Conservation (phyloP, 257 asterid genomes). For the Capsicum baccatum region DNA sequence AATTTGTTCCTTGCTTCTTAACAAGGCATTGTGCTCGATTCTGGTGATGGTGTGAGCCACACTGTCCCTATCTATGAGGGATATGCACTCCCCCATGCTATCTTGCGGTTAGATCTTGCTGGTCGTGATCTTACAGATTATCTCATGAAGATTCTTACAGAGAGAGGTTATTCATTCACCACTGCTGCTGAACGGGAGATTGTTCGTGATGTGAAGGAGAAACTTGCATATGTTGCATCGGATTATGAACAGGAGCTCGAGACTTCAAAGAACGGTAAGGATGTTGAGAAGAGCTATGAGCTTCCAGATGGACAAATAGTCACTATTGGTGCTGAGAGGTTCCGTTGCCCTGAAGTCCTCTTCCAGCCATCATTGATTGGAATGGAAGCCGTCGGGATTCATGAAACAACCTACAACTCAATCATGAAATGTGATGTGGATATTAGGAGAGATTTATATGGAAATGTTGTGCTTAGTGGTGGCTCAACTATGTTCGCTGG, state of each 20-base stretch:
- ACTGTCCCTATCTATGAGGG: slow-evolving; percentile 25
- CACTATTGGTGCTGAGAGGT: slow-evolving; percentile 31
- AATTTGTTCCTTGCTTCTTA: not conserved
- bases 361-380: slow-evolving; percentile 34
- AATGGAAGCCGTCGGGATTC: slow-evolving; percentile 29
- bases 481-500: slow-evolving; percentile 25
- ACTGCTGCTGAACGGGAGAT: slow-evolving; percentile 37
- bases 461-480: slow-evolving; percentile 19
- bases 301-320: not conserved
- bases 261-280: slow-evolving; percentile 16
- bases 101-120: slow-evolving; percentile 21
- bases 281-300: slow-evolving; percentile 28
- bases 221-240: not conserved
- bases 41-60: not conserved
- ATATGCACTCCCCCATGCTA: slow-evolving; percentile 30
- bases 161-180: slow-evolving; percentile 32
- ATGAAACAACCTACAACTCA: slow-evolving; percentile 23
- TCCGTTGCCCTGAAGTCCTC: slow-evolving; percentile 33
- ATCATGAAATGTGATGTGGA: slow-evolving; percentile 14
- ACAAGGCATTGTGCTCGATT: slow-evolving; percentile 12
- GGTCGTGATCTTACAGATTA: slow-evolving; percentile 21
- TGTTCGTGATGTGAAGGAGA: slow-evolving; percentile 17
- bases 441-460: slow-evolving; percentile 14
- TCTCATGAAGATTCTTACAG: not conserved
- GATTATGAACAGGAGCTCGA: slow-evolving; percentile 29